Base-by-base conservation (phyloP, 2,329 filamentous ascomycete species). In the Sclerotinia glacialis region DNA sequence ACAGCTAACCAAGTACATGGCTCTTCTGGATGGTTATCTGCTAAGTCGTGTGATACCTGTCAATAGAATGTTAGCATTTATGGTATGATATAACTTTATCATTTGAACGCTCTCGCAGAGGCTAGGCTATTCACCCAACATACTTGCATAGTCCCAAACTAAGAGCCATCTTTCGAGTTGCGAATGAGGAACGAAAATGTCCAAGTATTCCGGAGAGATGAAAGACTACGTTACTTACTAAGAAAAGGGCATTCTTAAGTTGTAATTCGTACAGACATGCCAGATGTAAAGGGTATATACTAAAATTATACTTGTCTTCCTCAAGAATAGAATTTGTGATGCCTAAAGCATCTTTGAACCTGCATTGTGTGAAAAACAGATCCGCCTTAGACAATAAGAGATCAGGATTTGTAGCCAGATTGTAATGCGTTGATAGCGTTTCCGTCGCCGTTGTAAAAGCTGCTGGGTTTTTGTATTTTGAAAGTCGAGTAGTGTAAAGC, bases 1-100 rank as follows among this genome's bases (percentile, higher is more conserved):
- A 99, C 94, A 0, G 95, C 95, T 34, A 99, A 85, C 89, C 95
- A 99, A 1, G 93, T 90, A 77, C 90, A 92, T 0, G 95, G 89
- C 78, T 98, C 93, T 67, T 95, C 89, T 0, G 95, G 94, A 69
- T 97, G 92, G 52, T 89, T 90, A 75, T 98, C 94, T 31, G 93
- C 93, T 37, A 99, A 85, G 71, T 97, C 93, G 77, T 99, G 95
- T 0, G 95, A 89, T 44, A 98, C 50, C 64, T 65, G 7, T 31
- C 18, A 59, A 23, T 21, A 11, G 0, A 37, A 31, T n/a, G 18
- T 65, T 44, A 65, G 64, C 34, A 63, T 63, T 18, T 31, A 37
- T 42, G 18, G 4, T 11, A 5, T 54, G 11, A 7, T 26, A 52
- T 42, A 14, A 9, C 16, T 14, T 49, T 31, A 9, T 21, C 8